Base-by-base conservation (phyloP, 2,329 filamentous ascomycete genomes). In the Bipolaris victoriae region DNA sequence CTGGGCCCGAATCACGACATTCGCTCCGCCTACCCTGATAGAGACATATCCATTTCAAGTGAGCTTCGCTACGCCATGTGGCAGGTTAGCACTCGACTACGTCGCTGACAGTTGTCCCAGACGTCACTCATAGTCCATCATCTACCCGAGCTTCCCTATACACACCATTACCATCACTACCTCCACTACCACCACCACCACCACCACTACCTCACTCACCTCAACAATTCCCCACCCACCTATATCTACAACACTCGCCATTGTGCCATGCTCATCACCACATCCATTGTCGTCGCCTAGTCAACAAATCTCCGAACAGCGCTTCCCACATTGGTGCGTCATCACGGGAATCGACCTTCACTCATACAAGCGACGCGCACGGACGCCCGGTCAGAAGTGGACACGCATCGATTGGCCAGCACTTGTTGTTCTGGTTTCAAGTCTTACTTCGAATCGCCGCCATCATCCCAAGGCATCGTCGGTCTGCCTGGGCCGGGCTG, bases 271-370 rank as follows among this genome's bases (percentile, higher is more conserved):
- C 51, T 58, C 58, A 55, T 24, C 20, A 10, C 57, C 47, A 57
- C 10, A 31, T 13, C 54, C 60, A 60, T 59, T 61, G 53, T 49
- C 61, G 66, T 66, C 61, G 58, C 66, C 64, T 69, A 70, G 66
- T 69, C 57, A 70, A 64, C 64, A 70, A 69, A 66, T 70, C 64
- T 69, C 67, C 70, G 68, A 58, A 58, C 60, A 60, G 65, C 70
- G 69, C 62, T 54, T 61, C 61, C 64, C 58, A 55, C 41, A 50
- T 64, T 53, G 55, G 46, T 46, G 26, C 26, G 45, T 60, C 58
- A 63, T 76, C 72, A 74, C 70, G 67, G 64, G 71, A 69, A 64
- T 61, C 62, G 51, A 66, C 57, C 65, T 74, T 75, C 73, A 75
- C 71, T 67, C 53, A 47, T 47, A 40, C 57, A 62, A 55, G 58